Conservation (phyloP, 1,284 basidiomycete species). For the Fomitiporia mediterranea region DNA sequence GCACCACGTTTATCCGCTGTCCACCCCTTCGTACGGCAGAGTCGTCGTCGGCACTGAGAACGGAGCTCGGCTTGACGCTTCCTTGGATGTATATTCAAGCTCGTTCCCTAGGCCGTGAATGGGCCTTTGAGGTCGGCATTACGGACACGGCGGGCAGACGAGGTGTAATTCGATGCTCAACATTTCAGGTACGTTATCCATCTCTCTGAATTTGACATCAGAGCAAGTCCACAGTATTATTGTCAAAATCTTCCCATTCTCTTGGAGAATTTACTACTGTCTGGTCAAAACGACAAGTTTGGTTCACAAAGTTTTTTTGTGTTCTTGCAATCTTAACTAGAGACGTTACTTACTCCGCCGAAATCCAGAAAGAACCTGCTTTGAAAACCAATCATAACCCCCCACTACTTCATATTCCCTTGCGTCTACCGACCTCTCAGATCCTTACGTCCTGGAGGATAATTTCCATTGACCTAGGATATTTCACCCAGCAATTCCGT, state of each 20-base stretch:
- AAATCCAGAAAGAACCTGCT: conserved; percentile 51
- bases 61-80: conserved; percentile 61
- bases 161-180: conserved; percentile 68
- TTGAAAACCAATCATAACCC: conserved; percentile 40
- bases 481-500: conserved; percentile 60
- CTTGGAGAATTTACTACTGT: not conserved
- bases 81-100: conserved; percentile 75
- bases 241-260: not conserved
- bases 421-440: conserved; percentile 60
- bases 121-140: conserved; percentile 75
- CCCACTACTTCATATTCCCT: conserved; percentile 68
- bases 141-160: conserved; percentile 56
- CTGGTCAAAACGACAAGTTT: not conserved
- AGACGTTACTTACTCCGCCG: conserved; percentile 6
- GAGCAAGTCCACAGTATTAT: not conserved
- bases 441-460: conserved; percentile 72
- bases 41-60: conserved; percentile 16
- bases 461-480: conserved; percentile 55
- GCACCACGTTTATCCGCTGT: conserved; percentile 65
- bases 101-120: conserved; percentile 59
- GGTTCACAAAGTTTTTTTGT: conserved; percentile 14
- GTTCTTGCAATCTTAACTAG: conserved; percentile 13
- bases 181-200: conserved; percentile 67
- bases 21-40: conserved; percentile 34
- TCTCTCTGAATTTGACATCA: not conserved